Percentiles rank a stretch among this genome's conserved stretches.
These are phyloP conservation scores for Talaromyces funiculosus DNA, from an alignment of 2,329 filamentous ascomycete species.

Conservation along the genomic window DNA sequence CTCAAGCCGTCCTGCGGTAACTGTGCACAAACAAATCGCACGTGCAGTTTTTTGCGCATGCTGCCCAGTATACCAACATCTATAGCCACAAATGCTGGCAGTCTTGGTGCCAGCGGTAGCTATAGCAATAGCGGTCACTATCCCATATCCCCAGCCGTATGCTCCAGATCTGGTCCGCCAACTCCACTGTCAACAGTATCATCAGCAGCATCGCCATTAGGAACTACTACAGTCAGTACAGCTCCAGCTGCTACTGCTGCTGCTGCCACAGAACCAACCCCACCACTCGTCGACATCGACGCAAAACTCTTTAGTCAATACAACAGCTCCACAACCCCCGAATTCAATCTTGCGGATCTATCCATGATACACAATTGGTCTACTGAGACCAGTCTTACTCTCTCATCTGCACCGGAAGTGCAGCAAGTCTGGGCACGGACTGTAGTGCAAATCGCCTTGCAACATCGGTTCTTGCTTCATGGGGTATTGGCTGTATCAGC, in stretches of 20 bases:
- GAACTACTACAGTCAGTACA: background rate
- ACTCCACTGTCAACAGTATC: background rate
- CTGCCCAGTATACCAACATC: slow-evolving; percentile 10
- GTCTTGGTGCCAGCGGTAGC: background rate
- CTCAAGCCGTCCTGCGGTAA: slow-evolving; percentile 11
- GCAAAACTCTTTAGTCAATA: background rate
- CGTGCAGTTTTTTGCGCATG: slow-evolving; percentile 13
- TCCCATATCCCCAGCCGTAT: background rate
- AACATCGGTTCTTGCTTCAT: slow-evolving; percentile 25
- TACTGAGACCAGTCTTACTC: slow-evolving; percentile 20
- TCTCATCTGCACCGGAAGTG: background rate
- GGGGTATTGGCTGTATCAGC: slow-evolving; percentile 25
- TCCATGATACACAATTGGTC: slow-evolving; percentile 37
- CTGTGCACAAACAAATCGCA: slow-evolving; percentile 11
- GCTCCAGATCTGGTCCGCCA: background rate
- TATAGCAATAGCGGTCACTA: background rate
- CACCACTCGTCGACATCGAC: background rate
- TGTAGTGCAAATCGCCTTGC: slow-evolving; percentile 21
- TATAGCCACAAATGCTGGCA: background rate
- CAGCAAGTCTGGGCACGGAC: slow-evolving; percentile 23
- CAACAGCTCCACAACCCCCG: background rate
- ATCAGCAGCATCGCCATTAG: background rate
- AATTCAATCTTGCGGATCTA: slow-evolving; percentile 23
- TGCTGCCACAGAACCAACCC: background rate
- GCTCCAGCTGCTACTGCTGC: background rate